Evolutionary conservation across 2,329 filamentous ascomycete species (phyloP).

Genomic region (Colletotrichum sp.): DNA sequence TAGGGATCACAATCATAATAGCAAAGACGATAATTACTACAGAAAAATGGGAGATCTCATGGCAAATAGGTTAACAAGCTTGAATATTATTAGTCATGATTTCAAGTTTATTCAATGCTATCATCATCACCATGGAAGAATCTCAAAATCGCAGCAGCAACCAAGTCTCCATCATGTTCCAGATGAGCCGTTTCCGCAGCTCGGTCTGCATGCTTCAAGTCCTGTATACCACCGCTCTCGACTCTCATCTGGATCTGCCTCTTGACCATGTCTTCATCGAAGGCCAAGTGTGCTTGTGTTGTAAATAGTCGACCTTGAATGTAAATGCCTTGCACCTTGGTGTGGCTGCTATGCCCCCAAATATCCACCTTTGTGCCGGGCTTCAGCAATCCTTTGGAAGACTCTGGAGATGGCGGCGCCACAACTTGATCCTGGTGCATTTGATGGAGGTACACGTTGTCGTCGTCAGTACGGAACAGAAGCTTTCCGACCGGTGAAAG

Average conservation of each 20-base stretch:
- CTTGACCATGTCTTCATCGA: constrained; percentile 70
- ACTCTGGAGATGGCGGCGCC: constrained; percentile 60
- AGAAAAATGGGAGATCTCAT: too few species aligned
- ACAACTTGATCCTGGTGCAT: constrained; percentile 82
- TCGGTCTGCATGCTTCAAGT: constrained; percentile 64
- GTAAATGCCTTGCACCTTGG: constrained; percentile 78
- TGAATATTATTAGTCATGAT: rapidly evolving
- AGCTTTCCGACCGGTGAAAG: constrained; percentile 70
- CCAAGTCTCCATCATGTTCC: constrained; percentile 72
- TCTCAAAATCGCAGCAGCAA: constrained; percentile 70
- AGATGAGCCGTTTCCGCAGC: constrained; percentile 66
- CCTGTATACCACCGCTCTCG: constrained; percentile 64
- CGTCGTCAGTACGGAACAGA: constrained; percentile 65
- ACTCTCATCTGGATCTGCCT: constrained; percentile 67
- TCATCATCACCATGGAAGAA: constrained; percentile 57
- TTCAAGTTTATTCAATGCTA: constrained; percentile 30
- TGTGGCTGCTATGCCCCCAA: constrained; percentile 69
- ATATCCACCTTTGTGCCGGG: constrained; percentile 49
- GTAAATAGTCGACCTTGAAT: constrained; percentile 68
- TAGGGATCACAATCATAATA: too few species aligned
- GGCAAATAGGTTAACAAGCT: background rate
- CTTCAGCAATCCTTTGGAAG: constrained; percentile 39
- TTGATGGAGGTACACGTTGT: constrained; percentile 68
- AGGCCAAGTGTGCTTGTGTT: constrained; percentile 82
- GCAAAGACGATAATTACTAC: too few species aligned